Conservation (phyloP, 768 basidiomycete genomes). For the Galerina marginata region DNA sequence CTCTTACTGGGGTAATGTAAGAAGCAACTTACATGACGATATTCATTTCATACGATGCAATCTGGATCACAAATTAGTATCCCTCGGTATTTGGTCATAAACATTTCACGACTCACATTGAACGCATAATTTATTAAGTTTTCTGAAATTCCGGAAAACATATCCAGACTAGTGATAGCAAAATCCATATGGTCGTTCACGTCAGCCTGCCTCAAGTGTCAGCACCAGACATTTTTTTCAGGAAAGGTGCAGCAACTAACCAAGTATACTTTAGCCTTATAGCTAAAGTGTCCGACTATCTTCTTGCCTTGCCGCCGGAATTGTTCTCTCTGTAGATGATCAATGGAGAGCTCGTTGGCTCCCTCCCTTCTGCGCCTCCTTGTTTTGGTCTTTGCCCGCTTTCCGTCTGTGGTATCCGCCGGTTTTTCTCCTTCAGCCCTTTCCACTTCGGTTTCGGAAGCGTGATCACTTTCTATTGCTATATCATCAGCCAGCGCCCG, state of each 20-base stretch:
- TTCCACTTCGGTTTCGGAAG: conserved; percentile 1
- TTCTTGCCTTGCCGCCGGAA: conserved; percentile 20
- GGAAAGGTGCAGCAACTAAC: conserved; percentile 39
- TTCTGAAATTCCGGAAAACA: conserved; percentile 68
- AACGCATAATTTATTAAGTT: conserved; percentile 75
- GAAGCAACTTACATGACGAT: conserved; percentile 55
- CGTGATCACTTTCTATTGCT: conserved; percentile 10
- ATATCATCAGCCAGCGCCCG: conserved; percentile 31
- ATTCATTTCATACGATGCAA: conserved; percentile 71
- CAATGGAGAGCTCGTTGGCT: neutral
- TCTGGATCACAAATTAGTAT: conserved; percentile 36
- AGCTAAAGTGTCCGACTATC: conserved; percentile 60
- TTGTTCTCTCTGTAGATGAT: neutral
- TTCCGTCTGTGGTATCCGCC: neutral
- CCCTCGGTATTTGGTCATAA: neutral
- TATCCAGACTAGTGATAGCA: conserved; percentile 66
- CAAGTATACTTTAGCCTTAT: conserved; percentile 68
- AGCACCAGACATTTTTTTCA: neutral
- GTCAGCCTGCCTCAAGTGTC: conserved; percentile 53
- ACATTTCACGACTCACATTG: conserved; percentile 50
- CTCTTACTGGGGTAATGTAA: neutral
- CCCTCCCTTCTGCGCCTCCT: neutral
- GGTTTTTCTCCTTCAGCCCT: neutral
- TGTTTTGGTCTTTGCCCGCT: neutral
- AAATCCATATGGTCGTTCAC: conserved; percentile 78